phyloP scores from a whole-genome alignment of 1,139 yeast species.

The Magnusiomyces sp. region DNA sequence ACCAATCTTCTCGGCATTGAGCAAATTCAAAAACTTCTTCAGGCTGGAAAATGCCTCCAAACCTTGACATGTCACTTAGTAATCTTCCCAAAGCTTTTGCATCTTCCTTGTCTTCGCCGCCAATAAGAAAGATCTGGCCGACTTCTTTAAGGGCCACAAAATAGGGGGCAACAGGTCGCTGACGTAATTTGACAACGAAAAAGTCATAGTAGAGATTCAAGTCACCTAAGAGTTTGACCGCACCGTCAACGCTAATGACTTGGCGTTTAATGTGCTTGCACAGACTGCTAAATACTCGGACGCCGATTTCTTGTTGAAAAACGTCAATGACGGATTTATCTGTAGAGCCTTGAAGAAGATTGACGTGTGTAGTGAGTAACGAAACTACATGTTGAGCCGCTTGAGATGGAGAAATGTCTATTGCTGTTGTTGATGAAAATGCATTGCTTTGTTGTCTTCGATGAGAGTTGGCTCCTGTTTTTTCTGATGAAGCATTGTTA shows the following conservation, averaged over 20 bases:
- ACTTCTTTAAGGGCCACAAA: slow-evolving; percentile 77
- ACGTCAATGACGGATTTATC: slow-evolving; percentile 86
- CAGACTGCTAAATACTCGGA: slow-evolving; percentile 67
- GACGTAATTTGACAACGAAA: slow-evolving; percentile 56
- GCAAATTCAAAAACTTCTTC: slow-evolving; percentile 93
- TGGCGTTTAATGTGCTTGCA: slow-evolving; percentile 66
- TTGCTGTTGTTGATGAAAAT: not conserved
- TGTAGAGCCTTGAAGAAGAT: slow-evolving; percentile 69
- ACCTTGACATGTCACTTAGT: slow-evolving; percentile 74
- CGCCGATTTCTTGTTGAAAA: slow-evolving; percentile 89
- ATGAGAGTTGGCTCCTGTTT: not conserved
- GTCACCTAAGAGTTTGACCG: slow-evolving; percentile 50
- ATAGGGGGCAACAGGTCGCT: slow-evolving; percentile 62
- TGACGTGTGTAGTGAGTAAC: slow-evolving; percentile 64
- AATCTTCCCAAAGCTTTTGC: slow-evolving; percentile 80
- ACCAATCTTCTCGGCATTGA: slow-evolving; percentile 84
- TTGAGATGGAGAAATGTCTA: slow-evolving; percentile 52
- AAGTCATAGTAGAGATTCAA: slow-evolving; percentile 71
- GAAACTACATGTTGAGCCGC: slow-evolving; percentile 60
- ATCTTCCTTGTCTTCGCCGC: slow-evolving; percentile 45
- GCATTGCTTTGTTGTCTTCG: not conserved
- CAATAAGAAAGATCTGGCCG: slow-evolving; percentile 73
- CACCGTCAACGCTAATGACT: slow-evolving; percentile 62
- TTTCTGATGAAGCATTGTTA: not conserved
- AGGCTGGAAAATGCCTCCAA: slow-evolving; percentile 82